A percentile compares a stretch with the other conserved stretches of the same genome.
Conservation (phyloP, 2,329 filamentous ascomycete genomes). For the Arthroderma uncinatum region DNA sequence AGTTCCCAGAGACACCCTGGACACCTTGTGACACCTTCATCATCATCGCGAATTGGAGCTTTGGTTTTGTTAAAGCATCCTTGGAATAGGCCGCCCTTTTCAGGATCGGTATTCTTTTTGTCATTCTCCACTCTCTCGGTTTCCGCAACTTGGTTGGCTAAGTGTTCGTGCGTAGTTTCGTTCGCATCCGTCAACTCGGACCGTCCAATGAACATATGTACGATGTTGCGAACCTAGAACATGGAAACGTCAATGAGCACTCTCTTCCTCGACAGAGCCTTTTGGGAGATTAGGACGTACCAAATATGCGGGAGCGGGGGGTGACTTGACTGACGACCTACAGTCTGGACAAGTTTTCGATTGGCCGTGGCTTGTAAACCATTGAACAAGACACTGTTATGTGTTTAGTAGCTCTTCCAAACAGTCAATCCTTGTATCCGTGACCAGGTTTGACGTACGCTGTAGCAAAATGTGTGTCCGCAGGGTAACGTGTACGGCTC, state of each 20-base stretch:
- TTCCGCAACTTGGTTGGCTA: slow-evolving; percentile 47
- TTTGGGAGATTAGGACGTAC: slow-evolving; percentile 29
- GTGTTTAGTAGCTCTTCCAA: neutral
- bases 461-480: slow-evolving; percentile 63
- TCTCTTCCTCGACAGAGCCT: neutral
- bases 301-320: slow-evolving; percentile 55
- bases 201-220: slow-evolving; percentile 50
- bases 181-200: slow-evolving; percentile 51
- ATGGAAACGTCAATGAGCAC: slow-evolving; percentile 2
- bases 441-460: slow-evolving; percentile 33
- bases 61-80: slow-evolving; percentile 43
- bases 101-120: slow-evolving; percentile 41
- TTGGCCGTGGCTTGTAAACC: slow-evolving; percentile 42
- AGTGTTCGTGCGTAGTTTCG: slow-evolving; percentile 53
- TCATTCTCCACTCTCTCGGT: slow-evolving; percentile 49
- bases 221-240: slow-evolving; percentile 50
- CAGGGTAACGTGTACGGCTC: slow-evolving; percentile 58
- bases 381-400: slow-evolving; percentile 46
- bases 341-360: slow-evolving; percentile 61
- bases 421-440: neutral
- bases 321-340: slow-evolving; percentile 45
- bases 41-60: slow-evolving; percentile 43
- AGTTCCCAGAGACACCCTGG: slow-evolving; percentile 53
- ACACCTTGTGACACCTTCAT: slow-evolving; percentile 52
- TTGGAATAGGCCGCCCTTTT: slow-evolving; percentile 50